Conservation (phyloP, 768 basidiomycete genomes). For the Termitomyces sp. region DNA sequence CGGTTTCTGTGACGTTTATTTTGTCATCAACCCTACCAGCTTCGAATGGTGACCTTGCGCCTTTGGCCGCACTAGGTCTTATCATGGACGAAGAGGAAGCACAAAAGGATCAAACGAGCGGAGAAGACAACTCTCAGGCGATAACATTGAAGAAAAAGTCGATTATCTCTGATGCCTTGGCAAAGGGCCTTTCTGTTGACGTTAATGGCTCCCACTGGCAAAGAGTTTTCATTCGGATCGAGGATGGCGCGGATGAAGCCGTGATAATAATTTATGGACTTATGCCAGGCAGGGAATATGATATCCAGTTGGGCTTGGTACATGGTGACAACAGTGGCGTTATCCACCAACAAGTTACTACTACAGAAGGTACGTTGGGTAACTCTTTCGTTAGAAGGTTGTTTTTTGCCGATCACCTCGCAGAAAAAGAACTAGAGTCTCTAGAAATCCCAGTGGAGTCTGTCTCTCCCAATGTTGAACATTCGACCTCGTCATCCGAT, state of each 20-base stretch:
- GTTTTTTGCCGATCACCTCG: not conserved
- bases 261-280: constrained; percentile 89
- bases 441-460: constrained; percentile 27
- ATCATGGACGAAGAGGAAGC: constrained; percentile 23
- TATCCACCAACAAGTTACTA: constrained; percentile 60
- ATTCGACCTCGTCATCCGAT: constrained; percentile 26
- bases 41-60: constrained; percentile 29
- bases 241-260: constrained; percentile 80
- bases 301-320: constrained; percentile 77
- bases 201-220: constrained; percentile 80
- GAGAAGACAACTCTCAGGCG: constrained; percentile 21
- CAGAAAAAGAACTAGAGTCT: constrained; percentile 23
- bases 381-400: not conserved
- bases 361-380: constrained; percentile 48
- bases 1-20: constrained; percentile 78
- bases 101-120: constrained; percentile 29
- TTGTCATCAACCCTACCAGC: constrained; percentile 50
- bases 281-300: constrained; percentile 84
- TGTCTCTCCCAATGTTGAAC: constrained; percentile 25
- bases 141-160: constrained; percentile 25
- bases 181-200: constrained; percentile 71
- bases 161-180: constrained; percentile 60
- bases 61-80: constrained; percentile 37
- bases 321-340: constrained; percentile 45
- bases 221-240: constrained; percentile 70